A percentile compares a stretch with the other conserved stretches of the same genome.
These are phyloP conservation scores for Teratosphaeria zuluensis DNA, from an alignment of 2,329 filamentous ascomycete species.

Conservation along the genomic window DNA sequence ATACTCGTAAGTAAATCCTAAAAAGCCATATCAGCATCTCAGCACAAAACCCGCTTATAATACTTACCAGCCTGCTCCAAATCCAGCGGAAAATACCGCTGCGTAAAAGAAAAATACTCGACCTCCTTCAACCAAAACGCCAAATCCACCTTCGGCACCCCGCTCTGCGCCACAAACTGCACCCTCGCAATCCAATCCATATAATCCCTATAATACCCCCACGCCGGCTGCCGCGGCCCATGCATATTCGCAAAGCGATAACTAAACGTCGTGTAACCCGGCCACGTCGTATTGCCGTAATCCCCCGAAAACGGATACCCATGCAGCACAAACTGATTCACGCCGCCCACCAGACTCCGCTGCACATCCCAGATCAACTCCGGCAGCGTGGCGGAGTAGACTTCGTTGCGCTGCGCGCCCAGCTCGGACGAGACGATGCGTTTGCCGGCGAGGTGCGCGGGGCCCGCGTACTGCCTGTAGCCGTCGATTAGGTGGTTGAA, in stretches of 20 bases:
- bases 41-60: not conserved
- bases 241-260: slow-evolving; percentile 36
- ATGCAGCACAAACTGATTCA: slow-evolving; percentile 39
- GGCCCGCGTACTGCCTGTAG: slow-evolving; percentile 27
- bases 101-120: slow-evolving; percentile 4
- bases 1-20: slow-evolving; percentile 32
- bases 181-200: slow-evolving; percentile 31
- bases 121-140: slow-evolving; percentile 29
- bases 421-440: slow-evolving; percentile 26
- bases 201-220: slow-evolving; percentile 29
- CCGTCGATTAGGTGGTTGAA: slow-evolving; percentile 24
- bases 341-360: slow-evolving; percentile 30
- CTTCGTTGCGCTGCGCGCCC: slow-evolving; percentile 20
- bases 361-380: slow-evolving; percentile 30
- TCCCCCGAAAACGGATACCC: slow-evolving; percentile 32
- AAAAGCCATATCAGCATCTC: not conserved
- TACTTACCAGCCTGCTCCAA: slow-evolving; percentile 9
- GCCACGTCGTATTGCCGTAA: slow-evolving; percentile 42
- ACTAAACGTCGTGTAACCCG: slow-evolving; percentile 36
- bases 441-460: slow-evolving; percentile 23
- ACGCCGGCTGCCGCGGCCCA: slow-evolving; percentile 32
- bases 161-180: slow-evolving; percentile 31
- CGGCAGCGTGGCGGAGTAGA: slow-evolving; percentile 22
- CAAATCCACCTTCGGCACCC: slow-evolving; percentile 33
- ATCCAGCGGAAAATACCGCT: slow-evolving; percentile 15